phyloP scores from a whole-genome alignment of 148 eudicot genomes.

The Limonium bicolor region DNA sequence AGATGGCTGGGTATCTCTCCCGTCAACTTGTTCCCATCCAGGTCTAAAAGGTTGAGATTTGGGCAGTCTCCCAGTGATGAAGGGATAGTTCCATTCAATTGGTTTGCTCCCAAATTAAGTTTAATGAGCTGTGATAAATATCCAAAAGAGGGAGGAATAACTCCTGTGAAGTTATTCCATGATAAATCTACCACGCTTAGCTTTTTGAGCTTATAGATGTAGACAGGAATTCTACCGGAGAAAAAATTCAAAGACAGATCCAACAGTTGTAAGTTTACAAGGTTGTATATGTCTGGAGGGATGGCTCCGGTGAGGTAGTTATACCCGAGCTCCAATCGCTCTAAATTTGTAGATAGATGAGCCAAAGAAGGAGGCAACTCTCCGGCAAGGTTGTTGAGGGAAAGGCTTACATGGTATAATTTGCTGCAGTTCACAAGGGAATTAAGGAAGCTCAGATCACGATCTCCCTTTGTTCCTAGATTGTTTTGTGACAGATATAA shows the following conservation, averaged over 20 bases:
- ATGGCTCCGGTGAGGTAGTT: conserved; percentile 13
- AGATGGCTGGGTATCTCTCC: conserved; percentile 23
- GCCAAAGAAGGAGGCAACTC: conserved; percentile 10
- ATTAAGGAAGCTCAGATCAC: conserved; percentile 17
- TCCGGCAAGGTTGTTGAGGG: conserved; percentile 13
- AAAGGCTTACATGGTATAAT: not conserved
- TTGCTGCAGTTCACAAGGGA: conserved; percentile 13
- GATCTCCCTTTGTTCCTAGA: not conserved
- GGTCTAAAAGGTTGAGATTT: conserved; percentile 6
- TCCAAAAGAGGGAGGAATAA: conserved; percentile 21
- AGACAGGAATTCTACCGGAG: conserved; percentile 13
- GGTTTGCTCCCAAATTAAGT: conserved; percentile 7
- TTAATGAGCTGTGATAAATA: conserved; percentile 11
- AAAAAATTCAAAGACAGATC: conserved; percentile 1
- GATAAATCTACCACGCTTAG: not conserved
- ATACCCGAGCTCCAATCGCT: not conserved
- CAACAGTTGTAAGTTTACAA: conserved; percentile 1
- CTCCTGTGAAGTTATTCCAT: conserved; percentile 15
- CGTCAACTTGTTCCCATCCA: conserved; percentile 14
- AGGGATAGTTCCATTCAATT: conserved; percentile 22
- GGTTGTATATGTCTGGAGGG: conserved; percentile 12
- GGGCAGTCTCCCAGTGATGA: conserved; percentile 16
- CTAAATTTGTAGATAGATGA: conserved; percentile 12
- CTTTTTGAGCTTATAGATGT: conserved; percentile 8
- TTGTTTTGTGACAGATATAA: not conserved